phyloP scores from a whole-genome alignment of 306 rosid genomes.

The Dalbergia cochinchinensis region DNA sequence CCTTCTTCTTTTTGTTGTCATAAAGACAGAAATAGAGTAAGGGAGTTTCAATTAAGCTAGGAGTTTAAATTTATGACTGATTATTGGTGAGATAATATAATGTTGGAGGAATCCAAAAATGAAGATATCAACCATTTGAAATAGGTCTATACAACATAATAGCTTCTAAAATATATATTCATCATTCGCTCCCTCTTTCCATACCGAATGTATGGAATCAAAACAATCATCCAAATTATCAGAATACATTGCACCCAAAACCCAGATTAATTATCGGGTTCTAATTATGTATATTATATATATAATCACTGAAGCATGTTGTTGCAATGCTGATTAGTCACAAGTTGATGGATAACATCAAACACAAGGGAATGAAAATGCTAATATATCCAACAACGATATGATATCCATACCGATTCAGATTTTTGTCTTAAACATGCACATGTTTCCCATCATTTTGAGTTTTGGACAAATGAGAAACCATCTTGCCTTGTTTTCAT shows the following conservation, averaged over 20 bases:
- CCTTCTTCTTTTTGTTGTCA: no score
- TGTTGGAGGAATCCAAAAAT: no score
- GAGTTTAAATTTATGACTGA: no score
- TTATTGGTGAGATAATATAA: no score
- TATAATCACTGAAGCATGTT: background rate
- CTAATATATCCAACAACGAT: constrained; percentile 17
- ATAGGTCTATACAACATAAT: no score
- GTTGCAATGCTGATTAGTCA: background rate
- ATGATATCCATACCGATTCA: background rate
- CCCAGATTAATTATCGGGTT: background rate
- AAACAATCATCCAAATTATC: background rate
- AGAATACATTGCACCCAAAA: background rate
- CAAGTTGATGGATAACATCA: background rate
- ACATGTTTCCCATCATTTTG: background rate
- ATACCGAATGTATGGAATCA: background rate
- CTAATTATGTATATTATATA: background rate
- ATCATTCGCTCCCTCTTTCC: no score
- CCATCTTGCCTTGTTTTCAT: constrained; percentile 9
- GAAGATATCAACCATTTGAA: no score
- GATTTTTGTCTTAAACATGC: background rate
- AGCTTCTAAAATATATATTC: no score
- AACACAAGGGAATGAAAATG: constrained; percentile 7
- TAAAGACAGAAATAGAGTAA: no score
- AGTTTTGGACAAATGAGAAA: background rate
- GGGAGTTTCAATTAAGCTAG: no score